Conservation (phyloP, 345 rosid genomes). For the Barbarea vulgaris region DNA sequence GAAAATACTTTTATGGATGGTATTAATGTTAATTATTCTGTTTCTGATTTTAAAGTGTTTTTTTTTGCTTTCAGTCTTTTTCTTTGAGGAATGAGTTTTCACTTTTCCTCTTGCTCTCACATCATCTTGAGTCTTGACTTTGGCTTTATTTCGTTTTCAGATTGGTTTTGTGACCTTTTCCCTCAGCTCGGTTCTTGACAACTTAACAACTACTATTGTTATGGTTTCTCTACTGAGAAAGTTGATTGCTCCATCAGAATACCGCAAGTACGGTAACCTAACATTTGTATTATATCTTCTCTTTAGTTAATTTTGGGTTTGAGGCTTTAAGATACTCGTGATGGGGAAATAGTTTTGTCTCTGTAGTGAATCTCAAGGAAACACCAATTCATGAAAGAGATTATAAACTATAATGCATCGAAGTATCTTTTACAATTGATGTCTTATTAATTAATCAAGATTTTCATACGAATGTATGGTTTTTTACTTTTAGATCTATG, state of each 20-base stretch:
- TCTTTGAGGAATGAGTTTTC: neutral
- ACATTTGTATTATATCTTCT: neutral
- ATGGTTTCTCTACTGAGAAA: constrained; percentile 83
- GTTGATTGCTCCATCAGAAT: constrained; percentile 70
- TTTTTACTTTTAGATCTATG: too few species aligned
- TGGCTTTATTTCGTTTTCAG: constrained; percentile 42
- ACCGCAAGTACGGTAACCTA: constrained; percentile 65
- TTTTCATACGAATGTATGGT: too few species aligned
- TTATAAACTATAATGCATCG: too few species aligned
- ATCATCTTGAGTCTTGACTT: neutral
- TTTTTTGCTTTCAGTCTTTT: neutral
- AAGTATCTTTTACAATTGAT: too few species aligned
- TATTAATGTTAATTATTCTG: constrained; percentile 8
- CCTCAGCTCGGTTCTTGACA: constrained; percentile 83
- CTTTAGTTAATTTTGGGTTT: neutral
- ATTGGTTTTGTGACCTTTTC: constrained; percentile 77
- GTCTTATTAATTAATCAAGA: too few species aligned
- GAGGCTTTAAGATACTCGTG: neutral
- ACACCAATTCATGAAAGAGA: neutral
- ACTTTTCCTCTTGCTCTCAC: neutral
- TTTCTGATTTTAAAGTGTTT: neutral
- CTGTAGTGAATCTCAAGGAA: neutral
- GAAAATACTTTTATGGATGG: constrained; percentile 78
- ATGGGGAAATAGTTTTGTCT: neutral
- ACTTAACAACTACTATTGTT: constrained; percentile 78